Percentiles rank a stretch among this genome's conserved stretches.
These are phyloP conservation scores for Piper longum DNA, from an alignment of 164 flowering plant species.

Conservation along the genomic window DNA sequence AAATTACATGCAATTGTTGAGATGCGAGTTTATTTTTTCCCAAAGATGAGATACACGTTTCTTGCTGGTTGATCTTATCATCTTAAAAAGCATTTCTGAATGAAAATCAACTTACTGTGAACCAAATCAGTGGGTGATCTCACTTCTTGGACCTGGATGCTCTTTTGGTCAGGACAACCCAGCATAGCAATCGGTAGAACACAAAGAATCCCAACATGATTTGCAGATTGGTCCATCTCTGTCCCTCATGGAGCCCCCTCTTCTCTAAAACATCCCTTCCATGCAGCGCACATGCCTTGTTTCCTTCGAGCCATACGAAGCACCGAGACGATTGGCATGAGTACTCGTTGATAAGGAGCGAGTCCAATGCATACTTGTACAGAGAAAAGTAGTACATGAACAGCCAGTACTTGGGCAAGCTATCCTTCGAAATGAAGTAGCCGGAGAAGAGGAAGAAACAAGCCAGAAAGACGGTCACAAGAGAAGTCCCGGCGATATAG, in stretches of 20 bases:
- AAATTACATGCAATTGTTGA: too few relatives aligned
- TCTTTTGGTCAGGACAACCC: constrained; percentile 34
- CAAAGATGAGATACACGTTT: not conserved
- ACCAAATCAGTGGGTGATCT: not conserved
- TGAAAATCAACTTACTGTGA: not conserved
- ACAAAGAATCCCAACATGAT: constrained; percentile 70
- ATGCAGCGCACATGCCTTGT: constrained; percentile 44
- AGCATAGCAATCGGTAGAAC: constrained; percentile 66
- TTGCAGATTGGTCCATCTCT: constrained; percentile 70
- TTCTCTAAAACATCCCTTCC: constrained; percentile 62
- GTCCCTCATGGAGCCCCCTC: constrained; percentile 56
- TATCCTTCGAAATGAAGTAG: constrained; percentile 67
- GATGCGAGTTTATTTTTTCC: too few relatives aligned
- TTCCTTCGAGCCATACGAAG: constrained; percentile 54
- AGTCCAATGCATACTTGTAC: constrained; percentile 86
- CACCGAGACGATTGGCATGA: constrained; percentile 55
- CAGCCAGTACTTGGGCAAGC: constrained; percentile 80
- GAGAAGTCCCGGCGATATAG: constrained; percentile 79
- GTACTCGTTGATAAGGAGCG: constrained; percentile 82
- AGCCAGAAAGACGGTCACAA: constrained; percentile 52
- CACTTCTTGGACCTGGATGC: constrained; percentile 43
- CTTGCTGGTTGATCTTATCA: not conserved
- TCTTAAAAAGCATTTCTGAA: not conserved
- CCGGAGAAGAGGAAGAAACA: constrained; percentile 94
- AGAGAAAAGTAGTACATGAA: constrained; percentile 81